A percentile compares a stretch with the other conserved stretches of the same genome.
phyloP scores from a whole-genome alignment of 2,329 filamentous ascomycete species.

The Pyricularia sp. region DNA sequence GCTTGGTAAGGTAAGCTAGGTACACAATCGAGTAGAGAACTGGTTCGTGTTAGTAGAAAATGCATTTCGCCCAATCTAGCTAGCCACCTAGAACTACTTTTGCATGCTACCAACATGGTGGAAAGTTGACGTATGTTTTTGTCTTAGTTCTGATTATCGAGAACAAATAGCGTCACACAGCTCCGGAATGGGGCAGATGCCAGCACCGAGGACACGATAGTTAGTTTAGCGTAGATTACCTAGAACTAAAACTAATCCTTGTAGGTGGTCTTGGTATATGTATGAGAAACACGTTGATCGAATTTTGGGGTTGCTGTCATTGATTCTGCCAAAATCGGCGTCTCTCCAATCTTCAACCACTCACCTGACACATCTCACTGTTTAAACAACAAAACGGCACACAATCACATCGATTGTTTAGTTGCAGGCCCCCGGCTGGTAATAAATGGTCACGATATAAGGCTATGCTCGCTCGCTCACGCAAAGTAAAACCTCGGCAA shows the following conservation, averaged over 20 bases:
- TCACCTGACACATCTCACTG: not conserved
- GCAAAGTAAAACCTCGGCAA: not conserved
- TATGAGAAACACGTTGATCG: not conserved
- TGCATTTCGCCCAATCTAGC: too few species aligned
- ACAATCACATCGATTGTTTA: not conserved
- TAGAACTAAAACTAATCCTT: not conserved
- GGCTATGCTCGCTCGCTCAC: not conserved
- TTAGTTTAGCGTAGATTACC: not conserved
- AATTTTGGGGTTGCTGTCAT: not conserved
- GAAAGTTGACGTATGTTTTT: not conserved
- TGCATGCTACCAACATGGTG: not conserved
- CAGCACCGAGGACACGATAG: not conserved
- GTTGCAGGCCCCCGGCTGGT: not conserved
- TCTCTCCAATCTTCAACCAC: not conserved
- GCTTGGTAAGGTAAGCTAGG: too few species aligned
- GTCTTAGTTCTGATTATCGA: not conserved
- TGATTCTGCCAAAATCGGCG: not conserved
- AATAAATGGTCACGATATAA: not conserved
- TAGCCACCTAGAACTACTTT: not conserved
- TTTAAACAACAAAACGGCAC: too few species aligned
- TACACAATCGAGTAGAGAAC: too few species aligned
- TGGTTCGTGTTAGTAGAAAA: too few species aligned
- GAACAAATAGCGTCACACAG: not conserved
- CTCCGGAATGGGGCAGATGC: not conserved
- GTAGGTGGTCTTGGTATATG: not conserved